Evolutionary conservation across 2,329 filamentous ascomycete genomes (phyloP).

Genomic region (Aspergillus sp.): DNA sequence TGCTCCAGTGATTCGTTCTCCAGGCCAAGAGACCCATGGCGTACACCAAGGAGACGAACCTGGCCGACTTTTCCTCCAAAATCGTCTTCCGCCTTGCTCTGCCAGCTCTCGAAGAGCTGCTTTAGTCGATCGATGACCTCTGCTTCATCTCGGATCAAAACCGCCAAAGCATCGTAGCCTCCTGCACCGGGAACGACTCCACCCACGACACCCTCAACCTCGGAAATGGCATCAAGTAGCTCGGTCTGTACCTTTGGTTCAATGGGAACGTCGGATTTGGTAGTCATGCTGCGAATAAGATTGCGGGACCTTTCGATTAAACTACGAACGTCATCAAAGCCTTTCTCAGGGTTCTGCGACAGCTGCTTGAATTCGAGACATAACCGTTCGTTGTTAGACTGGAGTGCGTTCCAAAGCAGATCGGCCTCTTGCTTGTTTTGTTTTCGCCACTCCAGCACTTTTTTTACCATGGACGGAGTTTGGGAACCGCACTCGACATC

Average conservation of each 20-base stretch:
- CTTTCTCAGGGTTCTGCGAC: conserved; percentile 46
- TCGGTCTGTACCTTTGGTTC: conserved; percentile 84
- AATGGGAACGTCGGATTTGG: conserved; percentile 74
- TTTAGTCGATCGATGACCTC: conserved; percentile 62
- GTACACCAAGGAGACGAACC: conserved; percentile 46
- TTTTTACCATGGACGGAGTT: conserved; percentile 94
- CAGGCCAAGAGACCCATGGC: conserved; percentile 48
- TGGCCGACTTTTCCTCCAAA: conserved; percentile 47
- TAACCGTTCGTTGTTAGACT: conserved; percentile 71
- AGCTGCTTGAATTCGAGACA: conserved; percentile 61
- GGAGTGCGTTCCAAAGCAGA: conserved; percentile 71
- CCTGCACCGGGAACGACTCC: conserved; percentile 94
- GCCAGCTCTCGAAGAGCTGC: conserved; percentile 67
- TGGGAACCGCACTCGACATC: conserved; percentile 93
- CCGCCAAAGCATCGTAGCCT: conserved; percentile 83
- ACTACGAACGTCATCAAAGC: conserved; percentile 52
- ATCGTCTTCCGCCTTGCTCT: conserved; percentile 45
- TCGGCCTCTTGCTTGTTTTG: conserved; percentile 64
- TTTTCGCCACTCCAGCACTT: conserved; percentile 79
- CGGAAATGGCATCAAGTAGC: conserved; percentile 72
- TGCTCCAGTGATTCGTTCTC: conserved; percentile 40
- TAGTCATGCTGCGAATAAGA: conserved; percentile 75
- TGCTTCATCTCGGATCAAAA: conserved; percentile 73
- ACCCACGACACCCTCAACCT: conserved; percentile 76
- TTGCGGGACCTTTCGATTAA: conserved; percentile 53